Conservation (phyloP, 2,329 filamentous ascomycete genomes). For the Neoscytalidium dimidiatum region DNA sequence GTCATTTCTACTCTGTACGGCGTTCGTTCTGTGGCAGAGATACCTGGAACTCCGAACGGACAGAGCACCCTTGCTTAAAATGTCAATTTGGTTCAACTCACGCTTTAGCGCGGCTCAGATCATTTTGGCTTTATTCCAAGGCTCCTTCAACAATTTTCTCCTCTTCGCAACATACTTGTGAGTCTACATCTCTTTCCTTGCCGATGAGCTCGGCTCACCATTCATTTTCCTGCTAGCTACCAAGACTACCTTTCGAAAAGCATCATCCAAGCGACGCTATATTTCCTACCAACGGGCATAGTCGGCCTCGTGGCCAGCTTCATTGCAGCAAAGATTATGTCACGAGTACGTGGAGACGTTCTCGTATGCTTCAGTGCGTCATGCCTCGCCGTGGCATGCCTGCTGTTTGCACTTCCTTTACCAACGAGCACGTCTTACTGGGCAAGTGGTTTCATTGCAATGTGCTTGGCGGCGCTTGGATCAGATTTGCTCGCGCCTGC, state of each 20-base stretch:
- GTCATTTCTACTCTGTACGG: slow-evolving; percentile 56
- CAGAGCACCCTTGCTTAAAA: slow-evolving; percentile 63
- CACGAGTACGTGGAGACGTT: slow-evolving; percentile 59
- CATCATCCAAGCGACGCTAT: slow-evolving; percentile 47
- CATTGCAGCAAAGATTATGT: slow-evolving; percentile 43
- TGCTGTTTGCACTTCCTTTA: slow-evolving; percentile 70
- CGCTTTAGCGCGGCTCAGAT: slow-evolving; percentile 65
- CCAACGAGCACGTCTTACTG: slow-evolving; percentile 48
- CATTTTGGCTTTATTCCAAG: slow-evolving; percentile 68
- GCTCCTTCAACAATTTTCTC: slow-evolving; percentile 67
- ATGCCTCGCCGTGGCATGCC: slow-evolving; percentile 55
- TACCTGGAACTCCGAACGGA: slow-evolving; percentile 57
- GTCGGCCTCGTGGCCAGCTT: slow-evolving; percentile 60
- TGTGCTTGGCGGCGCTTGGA: slow-evolving; percentile 66
- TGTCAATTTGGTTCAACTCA: slow-evolving; percentile 62
- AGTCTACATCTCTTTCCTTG: neutral
- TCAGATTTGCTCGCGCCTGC: slow-evolving; percentile 68
- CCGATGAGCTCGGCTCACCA: neutral
- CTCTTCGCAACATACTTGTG: slow-evolving; percentile 67
- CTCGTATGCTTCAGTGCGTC: slow-evolving; percentile 61
- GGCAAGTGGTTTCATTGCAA: slow-evolving; percentile 66
- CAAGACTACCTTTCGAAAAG: slow-evolving; percentile 44
- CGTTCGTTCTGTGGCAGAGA: slow-evolving; percentile 64
- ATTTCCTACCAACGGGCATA: slow-evolving; percentile 68
- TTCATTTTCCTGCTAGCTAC: slow-evolving; percentile 53